Evolutionary conservation across 2,329 filamentous ascomycete species (phyloP).

Genomic region (Stagonosporopsis vannaccii): DNA sequence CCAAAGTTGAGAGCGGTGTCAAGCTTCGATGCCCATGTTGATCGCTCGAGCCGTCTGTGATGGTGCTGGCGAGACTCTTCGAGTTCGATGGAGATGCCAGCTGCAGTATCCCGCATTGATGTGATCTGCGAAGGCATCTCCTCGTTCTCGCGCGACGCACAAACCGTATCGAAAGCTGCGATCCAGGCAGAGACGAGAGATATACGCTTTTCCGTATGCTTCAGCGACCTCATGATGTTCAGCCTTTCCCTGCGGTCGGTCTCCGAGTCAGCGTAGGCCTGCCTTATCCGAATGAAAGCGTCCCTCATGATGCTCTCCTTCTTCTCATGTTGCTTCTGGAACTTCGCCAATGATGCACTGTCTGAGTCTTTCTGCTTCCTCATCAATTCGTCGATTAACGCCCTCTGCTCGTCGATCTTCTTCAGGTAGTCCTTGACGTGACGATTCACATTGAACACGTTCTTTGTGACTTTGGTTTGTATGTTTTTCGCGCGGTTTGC

Average conservation of each 20-base stretch:
- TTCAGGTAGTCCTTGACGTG: slow-evolving; percentile 99
- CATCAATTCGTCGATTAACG: slow-evolving; percentile 94
- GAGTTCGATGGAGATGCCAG: slow-evolving; percentile 86
- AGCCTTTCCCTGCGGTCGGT: slow-evolving; percentile 80
- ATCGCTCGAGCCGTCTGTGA: slow-evolving; percentile 80
- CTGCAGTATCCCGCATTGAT: slow-evolving; percentile 84
- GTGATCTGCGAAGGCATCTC: slow-evolving; percentile 66
- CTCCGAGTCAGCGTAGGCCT: slow-evolving; percentile 82
- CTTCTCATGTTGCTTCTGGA: slow-evolving; percentile 89
- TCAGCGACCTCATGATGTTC: slow-evolving; percentile 80
- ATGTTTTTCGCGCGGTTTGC: slow-evolving; percentile 99
- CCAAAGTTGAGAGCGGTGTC: slow-evolving; percentile 89
- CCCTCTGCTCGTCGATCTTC: slow-evolving; percentile 98
- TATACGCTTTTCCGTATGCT: slow-evolving; percentile 84
- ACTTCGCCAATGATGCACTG: slow-evolving; percentile 81
- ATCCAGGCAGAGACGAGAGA: slow-evolving; percentile 90
- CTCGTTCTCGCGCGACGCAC: slow-evolving; percentile 73
- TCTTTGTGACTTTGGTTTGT: slow-evolving; percentile 98
- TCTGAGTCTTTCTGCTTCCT: slow-evolving; percentile 92
- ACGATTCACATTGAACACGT: slow-evolving; percentile 98
- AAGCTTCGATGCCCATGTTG: slow-evolving; percentile 85
- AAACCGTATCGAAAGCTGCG: slow-evolving; percentile 85
- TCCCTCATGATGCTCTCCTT: slow-evolving; percentile 77
- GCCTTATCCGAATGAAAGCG: slow-evolving; percentile 78
- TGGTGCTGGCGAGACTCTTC: slow-evolving; percentile 91